Base-by-base conservation (phyloP, 352 stramenopile species). In the Phytophthora citricola region DNA sequence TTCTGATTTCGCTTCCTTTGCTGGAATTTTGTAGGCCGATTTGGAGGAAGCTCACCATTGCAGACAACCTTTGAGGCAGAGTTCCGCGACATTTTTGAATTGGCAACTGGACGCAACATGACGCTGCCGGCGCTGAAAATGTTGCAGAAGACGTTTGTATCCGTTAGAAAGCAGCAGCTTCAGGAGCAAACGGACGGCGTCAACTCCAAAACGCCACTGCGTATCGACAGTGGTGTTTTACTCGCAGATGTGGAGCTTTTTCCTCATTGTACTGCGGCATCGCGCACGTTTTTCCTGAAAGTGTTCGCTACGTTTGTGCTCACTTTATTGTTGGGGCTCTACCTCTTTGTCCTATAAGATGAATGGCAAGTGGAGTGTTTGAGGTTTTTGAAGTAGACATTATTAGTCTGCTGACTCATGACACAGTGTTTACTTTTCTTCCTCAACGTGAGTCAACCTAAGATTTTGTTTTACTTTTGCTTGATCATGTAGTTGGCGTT, bases 81-180 rank as follows among this genome's bases (percentile, higher is more conserved):
- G 46, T 93, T 89, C 58, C 70, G 84, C 3, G 87, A 94, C 67
- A 70, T 94, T 36, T 93, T 94, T 58, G 85, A 91, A 38, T 63
- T 94, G 14, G 84, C 87, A 15, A 49, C 61, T 38, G 69, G 74
- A 5, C 80, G 79, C 1, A 72, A 76, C 14, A 69, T 82, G 38
- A 3, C 62, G 6, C 49, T 92, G 6, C 83, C 79, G 4, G 77
- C 67, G 20, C 74, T 94, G 27, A 48, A 78, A 26, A 78, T 84
- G 50, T 52, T 93, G 15, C 68, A 83, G 34, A 71, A 56, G 10
- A 89, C 79, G 0, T 44, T 93, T 9, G 46, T 5, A 20, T 69
- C 58, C 5, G 43, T 68, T 12, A 67, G 48, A 44, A 70, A 63
- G 55, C 72, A 29, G 54, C 71, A 45, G 45, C 61, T 51, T 20